A percentile compares a stretch with the other conserved stretches of the same genome.
These are phyloP conservation scores for Coemansia sp. DNA, from an alignment of 192 early-diverging fungal genomes.

Conservation along the genomic window DNA sequence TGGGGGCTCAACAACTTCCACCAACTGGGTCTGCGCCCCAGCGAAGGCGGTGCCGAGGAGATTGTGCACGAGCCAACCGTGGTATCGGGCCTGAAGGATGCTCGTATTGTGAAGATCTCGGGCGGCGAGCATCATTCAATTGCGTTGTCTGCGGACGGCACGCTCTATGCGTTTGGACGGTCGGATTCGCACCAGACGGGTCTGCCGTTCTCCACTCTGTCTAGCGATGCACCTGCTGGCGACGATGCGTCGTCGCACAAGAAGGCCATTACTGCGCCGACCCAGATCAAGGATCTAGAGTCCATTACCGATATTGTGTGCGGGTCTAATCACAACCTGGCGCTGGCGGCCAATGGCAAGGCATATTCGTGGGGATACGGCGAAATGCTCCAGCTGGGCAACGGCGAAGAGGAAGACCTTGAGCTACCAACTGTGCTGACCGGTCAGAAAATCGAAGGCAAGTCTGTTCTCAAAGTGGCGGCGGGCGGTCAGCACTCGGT, in stretches of 20 bases:
- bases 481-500: conserved; percentile 78
- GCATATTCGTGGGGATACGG: conserved; percentile 90
- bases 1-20: conserved; percentile 92
- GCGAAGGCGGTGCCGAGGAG: conserved; percentile 46
- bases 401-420: conserved; percentile 75
- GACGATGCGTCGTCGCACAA: conserved; percentile 39
- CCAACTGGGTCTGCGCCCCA: conserved; percentile 71
- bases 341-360: conserved; percentile 57
- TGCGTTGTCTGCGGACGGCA: conserved; percentile 70
- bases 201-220: conserved; percentile 53
- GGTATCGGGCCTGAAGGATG: conserved; percentile 56
- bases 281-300: conserved; percentile 49
- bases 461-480: conserved; percentile 59
- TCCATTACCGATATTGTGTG: conserved; percentile 57
- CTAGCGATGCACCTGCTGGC: conserved; percentile 25
- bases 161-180: conserved; percentile 79
- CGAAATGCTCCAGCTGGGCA: conserved; percentile 80
- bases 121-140: conserved; percentile 88
- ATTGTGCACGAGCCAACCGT: conserved; percentile 58
- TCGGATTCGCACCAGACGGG: conserved; percentile 84
- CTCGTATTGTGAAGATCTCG: conserved; percentile 58
- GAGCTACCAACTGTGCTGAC: conserved; percentile 59
- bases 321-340: conserved; percentile 64
- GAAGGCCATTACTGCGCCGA: conserved; percentile 63
- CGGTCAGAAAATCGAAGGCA: conserved; percentile 70